Evolutionary conservation across 192 early-diverging fungal genomes (phyloP).

Genomic region (Kickxella alabastrina): DNA sequence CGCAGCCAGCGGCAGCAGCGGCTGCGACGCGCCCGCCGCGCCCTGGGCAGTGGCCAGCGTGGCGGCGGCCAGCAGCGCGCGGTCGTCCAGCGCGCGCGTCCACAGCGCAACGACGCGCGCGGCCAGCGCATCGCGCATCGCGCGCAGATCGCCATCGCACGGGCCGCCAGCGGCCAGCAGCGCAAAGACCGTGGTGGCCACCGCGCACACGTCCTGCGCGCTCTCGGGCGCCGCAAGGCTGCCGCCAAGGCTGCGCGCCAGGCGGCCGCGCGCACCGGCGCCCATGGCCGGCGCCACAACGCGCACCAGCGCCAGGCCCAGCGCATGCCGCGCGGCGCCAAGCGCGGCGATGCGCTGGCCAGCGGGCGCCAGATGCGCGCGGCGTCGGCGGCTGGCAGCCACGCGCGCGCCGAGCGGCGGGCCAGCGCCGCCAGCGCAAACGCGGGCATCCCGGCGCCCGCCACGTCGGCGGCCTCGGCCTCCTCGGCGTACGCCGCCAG

Average conservation of each 20-base stretch:
- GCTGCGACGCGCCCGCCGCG: too few species aligned
- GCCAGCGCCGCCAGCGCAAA: slow-evolving; percentile 16
- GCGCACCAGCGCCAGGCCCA: slow-evolving; percentile 14
- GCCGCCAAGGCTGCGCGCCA: slow-evolving; percentile 5
- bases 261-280: not conserved
- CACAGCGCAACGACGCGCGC: slow-evolving; percentile 16
- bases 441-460: slow-evolving; percentile 1
- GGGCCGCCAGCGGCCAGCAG: slow-evolving; percentile 3
- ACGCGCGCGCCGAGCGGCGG: slow-evolving; percentile 7
- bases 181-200: slow-evolving; percentile 17
- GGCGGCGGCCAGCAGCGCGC: too few species aligned
- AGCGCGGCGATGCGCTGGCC: too few species aligned
- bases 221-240: not conserved
- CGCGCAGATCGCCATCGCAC: not conserved
- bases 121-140: not conserved
- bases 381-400: slow-evolving; percentile 5
- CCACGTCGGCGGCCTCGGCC: not conserved
- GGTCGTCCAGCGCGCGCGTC: too few species aligned
- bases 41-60: not conserved
- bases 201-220: slow-evolving; percentile 1
- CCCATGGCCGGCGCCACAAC: slow-evolving; percentile 12
- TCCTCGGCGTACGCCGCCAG: not conserved
- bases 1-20: slow-evolving; percentile 15
- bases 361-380: slow-evolving; percentile 18
- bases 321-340: too few species aligned